A percentile compares a stretch with the other conserved stretches of the same genome.
Evolutionary conservation across 345 rosid genomes (phyloP).

Genomic region (Arabis alpina): DNA sequence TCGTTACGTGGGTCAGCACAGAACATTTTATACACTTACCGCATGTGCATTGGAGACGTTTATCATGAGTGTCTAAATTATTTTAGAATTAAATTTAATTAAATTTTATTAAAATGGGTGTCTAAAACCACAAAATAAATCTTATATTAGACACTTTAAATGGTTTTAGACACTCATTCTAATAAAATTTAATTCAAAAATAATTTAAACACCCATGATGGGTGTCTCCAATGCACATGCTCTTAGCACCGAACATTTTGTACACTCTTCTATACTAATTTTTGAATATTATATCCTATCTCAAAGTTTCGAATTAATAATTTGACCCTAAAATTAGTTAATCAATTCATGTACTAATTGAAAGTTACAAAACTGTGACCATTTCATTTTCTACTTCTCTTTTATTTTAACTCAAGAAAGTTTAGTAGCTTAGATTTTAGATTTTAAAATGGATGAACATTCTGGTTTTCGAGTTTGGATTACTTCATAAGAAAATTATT

Average conservation of each 20-base stretch:
- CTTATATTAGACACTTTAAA: too few relatives aligned
- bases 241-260: conserved; percentile 36
- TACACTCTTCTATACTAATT: background rate
- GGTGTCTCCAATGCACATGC: too few relatives aligned
- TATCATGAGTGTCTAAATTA: too few relatives aligned
- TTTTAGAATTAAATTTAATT: too few relatives aligned
- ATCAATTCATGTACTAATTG: background rate
- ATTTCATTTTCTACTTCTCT: background rate
- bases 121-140: too few relatives aligned
- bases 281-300: background rate
- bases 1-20: conserved; percentile 30
- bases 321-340: too few relatives aligned
- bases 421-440: background rate
- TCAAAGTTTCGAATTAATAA: too few relatives aligned
- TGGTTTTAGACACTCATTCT: too few relatives aligned
- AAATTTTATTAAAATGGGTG: too few relatives aligned
- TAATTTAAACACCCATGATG: too few relatives aligned
- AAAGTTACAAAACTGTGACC: background rate
- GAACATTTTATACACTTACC: conserved; percentile 30
- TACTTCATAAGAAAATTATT: background rate
- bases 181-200: too few relatives aligned
- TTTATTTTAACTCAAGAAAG: background rate
- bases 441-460: background rate
- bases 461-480: background rate
- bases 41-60: too few relatives aligned